Evolutionary conservation across 1,284 basidiomycete species (phyloP), one percentile per base, ranked within the genome.

Genomic region (Trichosporon sp.): DNA sequence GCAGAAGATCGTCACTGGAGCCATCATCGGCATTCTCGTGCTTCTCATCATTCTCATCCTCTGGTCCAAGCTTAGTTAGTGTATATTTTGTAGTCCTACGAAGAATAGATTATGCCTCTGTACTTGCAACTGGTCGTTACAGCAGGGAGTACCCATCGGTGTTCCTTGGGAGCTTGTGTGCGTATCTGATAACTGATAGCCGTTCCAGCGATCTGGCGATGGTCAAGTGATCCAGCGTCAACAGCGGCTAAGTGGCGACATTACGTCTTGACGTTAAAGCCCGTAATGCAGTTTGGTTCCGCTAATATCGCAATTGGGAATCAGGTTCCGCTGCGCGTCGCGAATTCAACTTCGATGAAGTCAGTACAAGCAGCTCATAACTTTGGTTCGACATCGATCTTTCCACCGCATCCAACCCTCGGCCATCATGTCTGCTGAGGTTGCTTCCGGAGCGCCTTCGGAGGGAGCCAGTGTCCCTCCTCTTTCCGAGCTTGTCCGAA

Each of bases 41-140:
- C 67, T 82, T 6, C 78, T 84, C 25, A 84, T 84, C 73, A 74
- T 83, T 70, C 73, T 84, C 64, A 79, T 84, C n/a, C 75, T 84
- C 13, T 84, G 79, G 75, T 81, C 80, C 47, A 84, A 84, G 74
- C 70, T 84, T 60, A 31, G 27, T 60, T 60, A 60, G 18, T 60
- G 18, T 60, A 31, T 60, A 29, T 32, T 56, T 60, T 60, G 56
- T 60, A 60, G 56, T 60, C 9, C 27, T 60, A 31, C 13, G 27
- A 31, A 31, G 56, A 60, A 32, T 60, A 60, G 56, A 60, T 31
- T 60, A 29, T 60, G 27, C 27, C 13, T 32, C 56, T 31, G 27
- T 29, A 56, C 25, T 21, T 12, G 5, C 7, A 27, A 3, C 53
- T 15, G 53, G 6, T n/a, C 42, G 29, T 58, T 2, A 27, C 6